Evolutionary conservation across 2,329 filamentous ascomycete species (phyloP), one percentile per base, ranked within the genome.

Genomic region (Huntiella abstrusa): DNA sequence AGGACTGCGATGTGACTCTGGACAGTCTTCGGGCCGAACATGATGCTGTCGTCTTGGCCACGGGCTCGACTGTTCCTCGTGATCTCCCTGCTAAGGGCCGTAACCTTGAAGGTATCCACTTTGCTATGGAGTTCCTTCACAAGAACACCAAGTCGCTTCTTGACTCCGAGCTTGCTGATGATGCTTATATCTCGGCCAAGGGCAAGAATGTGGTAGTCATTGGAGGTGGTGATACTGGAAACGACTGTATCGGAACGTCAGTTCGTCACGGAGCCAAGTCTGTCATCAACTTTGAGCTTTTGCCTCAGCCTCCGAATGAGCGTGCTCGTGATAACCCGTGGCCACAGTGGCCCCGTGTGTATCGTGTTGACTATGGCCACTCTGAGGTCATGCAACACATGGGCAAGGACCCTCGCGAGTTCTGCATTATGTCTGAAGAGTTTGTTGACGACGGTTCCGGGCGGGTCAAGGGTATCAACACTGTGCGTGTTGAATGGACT

Each of bases 331-430:
- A 95, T 64, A 96, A 96, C 70, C 88, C 88, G 52, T 96, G 88
- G 88, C 88, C 88, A 7, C 88, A 95, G 65, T 96, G 88, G 87
- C 88, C 88, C 49, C 83, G 87, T 57, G 87, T 95, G 61, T 95
- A 94, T 73, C 86, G 88, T 55, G 83, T 95, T n/a, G 88, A 96
- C 65, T 96, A 96, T 58, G 88, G 88, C 48, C 88, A 96, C 69
- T 81, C 80, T 12, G 88, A 96, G 64, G 88, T 95, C 57, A 86
- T 88, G 63, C 86, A 88, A 55, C 87, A 95, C 68, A 88, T 87
- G 69, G 88, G 88, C 64, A 87, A 87, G 61, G 88, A 95, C 57
- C 88, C 88, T 49, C 85, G 88, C 55, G 88, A 95, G 67, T 96
- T 83, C 71, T 95, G 87, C 68, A 86, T 96, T 65, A 94, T 95